A percentile compares a stretch with the other conserved stretches of the same genome.
Conservation (phyloP, 2,329 filamentous ascomycete species). For the Colletotrichum spinosum region DNA sequence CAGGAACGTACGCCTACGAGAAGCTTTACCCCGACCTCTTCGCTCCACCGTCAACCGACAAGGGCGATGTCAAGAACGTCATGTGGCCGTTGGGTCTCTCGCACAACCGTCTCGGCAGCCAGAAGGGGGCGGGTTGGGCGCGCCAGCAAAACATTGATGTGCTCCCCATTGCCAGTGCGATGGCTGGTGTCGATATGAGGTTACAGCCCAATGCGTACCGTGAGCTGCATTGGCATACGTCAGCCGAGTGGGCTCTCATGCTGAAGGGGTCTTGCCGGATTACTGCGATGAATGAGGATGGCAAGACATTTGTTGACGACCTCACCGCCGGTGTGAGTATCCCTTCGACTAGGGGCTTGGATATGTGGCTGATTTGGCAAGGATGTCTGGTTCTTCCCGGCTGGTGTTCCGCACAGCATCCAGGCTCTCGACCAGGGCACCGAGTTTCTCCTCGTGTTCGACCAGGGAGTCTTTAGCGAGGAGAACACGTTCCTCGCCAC, state of each 20-base stretch:
- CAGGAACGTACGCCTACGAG: constrained; percentile 55
- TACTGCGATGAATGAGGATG: constrained; percentile 63
- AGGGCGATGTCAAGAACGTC: constrained; percentile 57
- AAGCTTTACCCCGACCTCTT: constrained; percentile 65
- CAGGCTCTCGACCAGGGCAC: constrained; percentile 66
- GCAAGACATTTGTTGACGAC: constrained; percentile 60
- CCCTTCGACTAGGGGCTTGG: accelerated
- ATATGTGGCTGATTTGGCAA: constrained; percentile 36
- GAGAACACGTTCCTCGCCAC: constrained; percentile 69
- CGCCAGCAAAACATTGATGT: constrained; percentile 64
- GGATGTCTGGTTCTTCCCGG: constrained; percentile 68
- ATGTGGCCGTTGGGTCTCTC: constrained; percentile 67
- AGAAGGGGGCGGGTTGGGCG: constrained; percentile 62
- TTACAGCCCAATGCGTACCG: constrained; percentile 68
- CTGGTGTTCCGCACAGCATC: constrained; percentile 62
- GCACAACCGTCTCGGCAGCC: constrained; percentile 58
- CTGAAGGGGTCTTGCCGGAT: constrained; percentile 65
- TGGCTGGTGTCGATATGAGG: constrained; percentile 71
- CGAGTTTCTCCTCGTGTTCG: constrained; percentile 72
- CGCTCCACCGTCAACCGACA: constrained; percentile 65
- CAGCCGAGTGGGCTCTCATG: constrained; percentile 64
- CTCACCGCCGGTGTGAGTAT: constrained; percentile 47
- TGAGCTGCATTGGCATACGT: constrained; percentile 73
- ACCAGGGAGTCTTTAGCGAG: constrained; percentile 69
- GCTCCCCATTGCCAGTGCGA: constrained; percentile 60